Percentiles rank a stretch among this genome's conserved stretches.
Conservation (phyloP, 2,329 filamentous ascomycete genomes). For the Aureobasidium subglaciale region DNA sequence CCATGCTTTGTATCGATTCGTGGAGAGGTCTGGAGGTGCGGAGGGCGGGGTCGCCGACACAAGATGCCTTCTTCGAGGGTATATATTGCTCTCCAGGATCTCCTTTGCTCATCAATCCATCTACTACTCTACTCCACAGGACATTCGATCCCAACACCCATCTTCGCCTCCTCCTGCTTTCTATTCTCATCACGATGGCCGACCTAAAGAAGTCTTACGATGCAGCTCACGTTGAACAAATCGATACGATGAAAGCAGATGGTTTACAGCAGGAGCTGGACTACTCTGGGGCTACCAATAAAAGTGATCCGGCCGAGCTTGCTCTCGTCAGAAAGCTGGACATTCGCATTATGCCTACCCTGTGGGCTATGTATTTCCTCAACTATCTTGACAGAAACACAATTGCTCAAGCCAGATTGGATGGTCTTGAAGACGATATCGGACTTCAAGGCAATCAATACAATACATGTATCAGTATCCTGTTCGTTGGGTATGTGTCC, state of each 20-base stretch:
- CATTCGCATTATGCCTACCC: conserved; percentile 38
- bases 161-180: no score
- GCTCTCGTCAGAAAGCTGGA: conserved; percentile 39
- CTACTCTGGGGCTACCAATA: neutral
- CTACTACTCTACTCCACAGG: no score
- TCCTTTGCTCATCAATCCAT: no score
- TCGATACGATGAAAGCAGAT: neutral
- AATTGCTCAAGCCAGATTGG: conserved; percentile 58
- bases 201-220: neutral
- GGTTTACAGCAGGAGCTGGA: neutral
- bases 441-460: conserved; percentile 50
- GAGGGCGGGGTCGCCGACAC: no score
- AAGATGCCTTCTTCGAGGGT: no score
- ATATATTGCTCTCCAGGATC: no score
- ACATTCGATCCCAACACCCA: no score
- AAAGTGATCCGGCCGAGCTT: neutral
- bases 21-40: no score
- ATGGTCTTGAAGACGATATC: conserved; percentile 48
- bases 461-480: conserved; percentile 48
- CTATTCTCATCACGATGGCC: neutral
- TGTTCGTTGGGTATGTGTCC: conserved; percentile 54
- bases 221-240: neutral
- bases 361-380: conserved; percentile 48
- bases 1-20: no score
- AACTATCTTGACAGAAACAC: conserved; percentile 58